A percentile compares a stretch with the other conserved stretches of the same genome.
These are phyloP conservation scores for Aspergillus sergii DNA, from an alignment of 2,329 filamentous ascomycete species.

Conservation along the genomic window DNA sequence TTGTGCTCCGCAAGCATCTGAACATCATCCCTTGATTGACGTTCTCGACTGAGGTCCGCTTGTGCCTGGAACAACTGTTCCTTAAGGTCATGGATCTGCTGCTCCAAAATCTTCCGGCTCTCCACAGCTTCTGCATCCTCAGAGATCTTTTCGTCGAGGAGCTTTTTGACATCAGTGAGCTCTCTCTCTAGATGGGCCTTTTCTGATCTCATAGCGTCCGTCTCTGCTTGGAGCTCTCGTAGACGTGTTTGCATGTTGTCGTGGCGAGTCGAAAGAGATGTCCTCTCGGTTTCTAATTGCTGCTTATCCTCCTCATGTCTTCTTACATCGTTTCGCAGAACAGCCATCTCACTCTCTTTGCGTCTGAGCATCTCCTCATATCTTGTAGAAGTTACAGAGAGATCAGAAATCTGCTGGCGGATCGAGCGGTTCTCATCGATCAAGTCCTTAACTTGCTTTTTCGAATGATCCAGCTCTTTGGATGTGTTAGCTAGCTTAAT, in stretches of 20 bases:
- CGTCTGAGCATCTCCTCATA: slow-evolving; percentile 92
- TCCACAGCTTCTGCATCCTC: slow-evolving; percentile 85
- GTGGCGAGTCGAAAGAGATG: slow-evolving; percentile 70
- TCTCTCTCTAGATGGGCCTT: slow-evolving; percentile 85
- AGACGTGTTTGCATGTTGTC: slow-evolving; percentile 75
- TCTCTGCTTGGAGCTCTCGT: slow-evolving; percentile 82
- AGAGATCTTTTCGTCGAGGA: slow-evolving; percentile 84
- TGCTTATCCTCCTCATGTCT: slow-evolving; percentile 80
- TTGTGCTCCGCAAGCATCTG: slow-evolving; percentile 89
- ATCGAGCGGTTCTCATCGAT: slow-evolving; percentile 78
- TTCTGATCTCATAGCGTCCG: slow-evolving; percentile 82
- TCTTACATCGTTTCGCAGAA: slow-evolving; percentile 82
- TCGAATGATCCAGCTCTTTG: slow-evolving; percentile 76
- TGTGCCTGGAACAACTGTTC: slow-evolving; percentile 81
- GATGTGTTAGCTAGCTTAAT: slow-evolving; percentile 76
- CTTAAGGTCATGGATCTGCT: slow-evolving; percentile 86
- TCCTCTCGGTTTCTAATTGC: slow-evolving; percentile 77
- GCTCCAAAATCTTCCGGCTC: slow-evolving; percentile 78
- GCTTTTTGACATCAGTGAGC: slow-evolving; percentile 80
- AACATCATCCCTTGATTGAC: slow-evolving; percentile 92
- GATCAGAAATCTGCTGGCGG: slow-evolving; percentile 79
- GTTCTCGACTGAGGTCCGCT: slow-evolving; percentile 84
- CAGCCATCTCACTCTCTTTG: slow-evolving; percentile 89
- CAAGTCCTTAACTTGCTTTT: slow-evolving; percentile 74
- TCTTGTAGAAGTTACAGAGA: slow-evolving; percentile 89